Evolutionary conservation across 495 filamentous ascomycete genomes (phyloP).

Genomic region (Penicillium waksmanii): DNA sequence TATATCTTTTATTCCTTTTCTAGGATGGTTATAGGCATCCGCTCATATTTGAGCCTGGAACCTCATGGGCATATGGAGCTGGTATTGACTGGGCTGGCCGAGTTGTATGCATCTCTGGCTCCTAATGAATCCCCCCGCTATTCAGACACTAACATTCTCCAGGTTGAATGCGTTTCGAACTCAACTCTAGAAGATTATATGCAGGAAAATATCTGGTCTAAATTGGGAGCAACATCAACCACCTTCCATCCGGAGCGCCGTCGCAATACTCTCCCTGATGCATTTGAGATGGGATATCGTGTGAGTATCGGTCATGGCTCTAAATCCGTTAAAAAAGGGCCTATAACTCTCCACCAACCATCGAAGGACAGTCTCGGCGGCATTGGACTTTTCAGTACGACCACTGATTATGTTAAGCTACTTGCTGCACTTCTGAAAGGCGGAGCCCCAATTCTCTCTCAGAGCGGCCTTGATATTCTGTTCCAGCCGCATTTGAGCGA

Average conservation of each 20-base stretch:
- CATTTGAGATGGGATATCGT: slow-evolving; percentile 14
- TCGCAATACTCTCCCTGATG: not conserved
- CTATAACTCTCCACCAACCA: slow-evolving; percentile 20
- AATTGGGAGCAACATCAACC: slow-evolving; percentile 28
- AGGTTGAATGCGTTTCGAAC: slow-evolving; percentile 32
- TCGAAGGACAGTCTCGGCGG: slow-evolving; percentile 51
- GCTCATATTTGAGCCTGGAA: slow-evolving; percentile 49
- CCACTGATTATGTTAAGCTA: slow-evolving; percentile 18
- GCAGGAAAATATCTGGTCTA: slow-evolving; percentile 42
- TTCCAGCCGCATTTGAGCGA: slow-evolving; percentile 21
- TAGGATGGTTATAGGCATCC: slow-evolving; percentile 35
- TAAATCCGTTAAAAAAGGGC: slow-evolving; percentile 2
- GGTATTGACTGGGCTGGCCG: slow-evolving; percentile 53
- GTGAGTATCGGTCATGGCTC: slow-evolving; percentile 4
- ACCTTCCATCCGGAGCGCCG: slow-evolving; percentile 22
- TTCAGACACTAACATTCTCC: not conserved
- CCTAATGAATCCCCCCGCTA: too few species aligned
- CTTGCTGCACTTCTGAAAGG: slow-evolving; percentile 17
- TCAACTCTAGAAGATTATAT: slow-evolving; percentile 48
- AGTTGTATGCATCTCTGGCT: slow-evolving; percentile 23
- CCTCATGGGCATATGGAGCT: slow-evolving; percentile 47
- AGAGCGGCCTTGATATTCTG: slow-evolving; percentile 18
- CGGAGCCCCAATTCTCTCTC: slow-evolving; percentile 10
- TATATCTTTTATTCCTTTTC: not conserved
- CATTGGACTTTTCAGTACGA: slow-evolving; percentile 47